Conservation (phyloP, 2,329 filamentous ascomycete species). For the Alternaria novae-zelandiae region DNA sequence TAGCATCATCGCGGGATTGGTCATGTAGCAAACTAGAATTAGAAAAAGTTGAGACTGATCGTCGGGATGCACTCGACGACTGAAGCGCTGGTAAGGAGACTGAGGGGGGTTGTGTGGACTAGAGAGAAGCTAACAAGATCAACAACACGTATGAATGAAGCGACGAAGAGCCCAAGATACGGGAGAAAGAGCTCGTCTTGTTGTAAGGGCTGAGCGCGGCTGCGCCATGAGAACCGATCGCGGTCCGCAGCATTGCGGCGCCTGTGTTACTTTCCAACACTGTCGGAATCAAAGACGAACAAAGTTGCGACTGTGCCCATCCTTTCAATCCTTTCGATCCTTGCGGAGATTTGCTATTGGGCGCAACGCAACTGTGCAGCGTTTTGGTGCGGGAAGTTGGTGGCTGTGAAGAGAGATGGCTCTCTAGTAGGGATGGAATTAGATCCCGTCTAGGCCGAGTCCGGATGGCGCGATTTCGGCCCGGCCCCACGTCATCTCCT, state of each 20-base stretch:
- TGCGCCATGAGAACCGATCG: slow-evolving; percentile 3
- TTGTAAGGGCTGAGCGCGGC: slow-evolving; percentile 9
- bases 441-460: slow-evolving; percentile 13
- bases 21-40: neutral
- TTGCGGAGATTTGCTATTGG: neutral
- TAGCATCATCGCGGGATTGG: neutral
- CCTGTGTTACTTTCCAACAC: neutral
- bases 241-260: slow-evolving; percentile 13
- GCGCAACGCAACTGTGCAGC: neutral
- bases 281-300: neutral
- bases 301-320: neutral
- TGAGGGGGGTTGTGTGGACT: neutral
- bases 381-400: slow-evolving; percentile 5
- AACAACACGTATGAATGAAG: neutral
- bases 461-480: slow-evolving; percentile 7
- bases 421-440: slow-evolving; percentile 4
- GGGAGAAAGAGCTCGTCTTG: neutral
- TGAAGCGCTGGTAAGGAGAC: neutral
- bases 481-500: neutral
- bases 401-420: slow-evolving; percentile 14
- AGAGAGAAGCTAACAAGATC: neutral
- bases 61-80: neutral
- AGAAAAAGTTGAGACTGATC: neutral
- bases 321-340: neutral
- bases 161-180: neutral